These are phyloP conservation scores for Eustoma russellianum DNA, from an alignment of 257 asterid genomes.

Conservation along the genomic window DNA sequence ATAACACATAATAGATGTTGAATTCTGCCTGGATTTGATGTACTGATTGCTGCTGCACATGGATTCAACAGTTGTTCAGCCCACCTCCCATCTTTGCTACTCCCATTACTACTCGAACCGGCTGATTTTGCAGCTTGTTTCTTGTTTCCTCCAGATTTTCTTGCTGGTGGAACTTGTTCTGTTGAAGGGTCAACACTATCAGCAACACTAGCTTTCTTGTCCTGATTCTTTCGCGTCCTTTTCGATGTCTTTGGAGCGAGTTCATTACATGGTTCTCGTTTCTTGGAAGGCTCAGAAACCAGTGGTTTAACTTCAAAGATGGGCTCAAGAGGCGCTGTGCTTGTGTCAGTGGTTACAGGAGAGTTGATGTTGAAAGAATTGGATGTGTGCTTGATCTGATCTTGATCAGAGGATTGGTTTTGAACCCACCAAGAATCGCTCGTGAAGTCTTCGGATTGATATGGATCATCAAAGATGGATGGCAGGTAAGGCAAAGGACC, in stretches of 20 bases:
- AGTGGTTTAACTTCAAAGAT: constrained; percentile 16
- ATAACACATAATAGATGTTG: constrained; percentile 73
- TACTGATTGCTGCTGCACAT: constrained; percentile 67
- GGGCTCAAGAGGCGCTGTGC: constrained; percentile 24
- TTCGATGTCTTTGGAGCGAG: constrained; percentile 14
- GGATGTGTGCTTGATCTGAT: constrained; percentile 18
- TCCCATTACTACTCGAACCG: constrained; percentile 14
- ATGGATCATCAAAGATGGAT: constrained; percentile 54
- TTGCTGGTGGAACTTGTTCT: constrained; percentile 17
- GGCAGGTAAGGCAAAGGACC: constrained; percentile 46
- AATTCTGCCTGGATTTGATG: constrained; percentile 48
- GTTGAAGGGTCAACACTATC: constrained; percentile 9
- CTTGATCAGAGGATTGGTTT: constrained; percentile 27
- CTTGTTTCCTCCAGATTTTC: constrained; percentile 26
- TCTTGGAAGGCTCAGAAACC: constrained; percentile 30
- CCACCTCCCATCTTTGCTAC: constrained; percentile 74
- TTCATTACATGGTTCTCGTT: constrained; percentile 40
- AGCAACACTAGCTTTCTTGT: constrained; percentile 10
- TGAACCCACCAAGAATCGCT: constrained; percentile 52
- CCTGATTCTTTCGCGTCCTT: constrained; percentile 16
- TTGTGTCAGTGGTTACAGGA: constrained; percentile 13
- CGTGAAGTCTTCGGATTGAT: constrained; percentile 33
- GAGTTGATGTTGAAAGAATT: constrained; percentile 30
- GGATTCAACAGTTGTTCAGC: constrained; percentile 89
- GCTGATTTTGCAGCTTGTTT: constrained; percentile 22